phyloP scores from a whole-genome alignment of 306 rosid genomes.

The Astragalus glycyphyllos region DNA sequence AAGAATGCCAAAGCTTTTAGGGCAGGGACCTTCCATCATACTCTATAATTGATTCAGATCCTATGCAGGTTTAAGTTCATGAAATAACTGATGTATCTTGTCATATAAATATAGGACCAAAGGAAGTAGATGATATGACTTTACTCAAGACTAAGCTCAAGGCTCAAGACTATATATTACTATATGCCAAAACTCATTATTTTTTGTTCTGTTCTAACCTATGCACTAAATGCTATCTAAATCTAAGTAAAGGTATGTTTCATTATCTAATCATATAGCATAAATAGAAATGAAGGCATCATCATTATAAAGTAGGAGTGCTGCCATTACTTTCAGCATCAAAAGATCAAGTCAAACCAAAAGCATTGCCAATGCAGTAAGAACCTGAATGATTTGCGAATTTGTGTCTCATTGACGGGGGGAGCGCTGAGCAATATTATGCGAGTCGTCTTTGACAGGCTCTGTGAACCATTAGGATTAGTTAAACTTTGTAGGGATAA shows the following conservation, averaged over 20 bases:
- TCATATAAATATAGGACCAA: too few relatives aligned
- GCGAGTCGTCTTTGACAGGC: slow-evolving; percentile 71
- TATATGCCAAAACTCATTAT: neutral
- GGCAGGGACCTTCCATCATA: neutral
- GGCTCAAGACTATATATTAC: too few relatives aligned
- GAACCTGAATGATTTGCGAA: slow-evolving; percentile 48
- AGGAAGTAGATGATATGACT: neutral
- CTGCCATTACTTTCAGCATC: neutral
- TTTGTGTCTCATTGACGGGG: slow-evolving; percentile 65
- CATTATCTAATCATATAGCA: neutral
- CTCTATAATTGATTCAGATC: too few relatives aligned
- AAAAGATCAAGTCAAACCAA: slow-evolving; percentile 6
- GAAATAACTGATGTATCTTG: too few relatives aligned
- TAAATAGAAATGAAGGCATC: neutral
- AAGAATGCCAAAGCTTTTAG: neutral
- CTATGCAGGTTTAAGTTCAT: too few relatives aligned
- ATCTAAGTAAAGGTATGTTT: neutral
- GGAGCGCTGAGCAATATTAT: slow-evolving; percentile 70
- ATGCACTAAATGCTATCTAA: neutral
- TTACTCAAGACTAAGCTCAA: neutral
- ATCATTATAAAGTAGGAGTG: slow-evolving; percentile 4
- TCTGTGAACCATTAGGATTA: slow-evolving; percentile 48
- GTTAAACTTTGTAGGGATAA: slow-evolving; percentile 14
- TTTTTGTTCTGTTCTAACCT: neutral
- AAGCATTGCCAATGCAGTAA: neutral